phyloP scores from a whole-genome alignment of 164 flowering plant genomes.

The Chloranthus sessilifolius region DNA sequence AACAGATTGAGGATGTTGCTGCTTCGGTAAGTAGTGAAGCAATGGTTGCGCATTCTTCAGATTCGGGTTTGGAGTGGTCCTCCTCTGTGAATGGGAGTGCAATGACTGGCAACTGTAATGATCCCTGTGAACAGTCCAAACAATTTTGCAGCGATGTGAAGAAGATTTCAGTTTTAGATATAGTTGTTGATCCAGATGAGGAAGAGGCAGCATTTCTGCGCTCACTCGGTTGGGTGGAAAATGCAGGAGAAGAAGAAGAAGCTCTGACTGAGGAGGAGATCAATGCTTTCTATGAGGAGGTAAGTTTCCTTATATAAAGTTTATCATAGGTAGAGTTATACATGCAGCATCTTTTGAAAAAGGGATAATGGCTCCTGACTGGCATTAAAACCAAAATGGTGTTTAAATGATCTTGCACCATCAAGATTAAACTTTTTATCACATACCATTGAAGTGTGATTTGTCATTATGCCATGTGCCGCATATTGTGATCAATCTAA shows the following conservation, averaged over 20 bases:
- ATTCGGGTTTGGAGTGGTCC: slow-evolving; percentile 18
- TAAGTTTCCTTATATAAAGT: slow-evolving; percentile 11
- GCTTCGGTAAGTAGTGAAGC: slow-evolving; percentile 24
- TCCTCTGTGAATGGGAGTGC: slow-evolving; percentile 22
- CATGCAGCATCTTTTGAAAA: too few species aligned
- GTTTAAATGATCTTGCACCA: too few species aligned
- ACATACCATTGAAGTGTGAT: too few species aligned
- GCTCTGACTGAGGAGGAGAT: slow-evolving; percentile 92
- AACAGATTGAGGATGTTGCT: slow-evolving; percentile 23
- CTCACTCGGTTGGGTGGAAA: slow-evolving; percentile 93
- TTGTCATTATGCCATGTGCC: too few species aligned
- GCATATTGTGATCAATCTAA: too few species aligned
- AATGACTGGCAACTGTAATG: slow-evolving; percentile 32
- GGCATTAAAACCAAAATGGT: too few species aligned
- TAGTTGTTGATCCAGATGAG: slow-evolving; percentile 40
- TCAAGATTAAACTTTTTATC: too few species aligned
- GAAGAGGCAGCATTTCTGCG: slow-evolving; percentile 78
- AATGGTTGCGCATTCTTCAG: slow-evolving; percentile 12
- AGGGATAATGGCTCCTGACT: too few species aligned
- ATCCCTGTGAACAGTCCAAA: slow-evolving; percentile 23
- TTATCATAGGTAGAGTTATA: neutral
- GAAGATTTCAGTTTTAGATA: slow-evolving; percentile 18
- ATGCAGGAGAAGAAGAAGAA: slow-evolving; percentile 66
- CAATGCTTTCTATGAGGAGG: slow-evolving; percentile 57
- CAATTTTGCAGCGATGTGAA: slow-evolving; percentile 22